phyloP scores from a whole-genome alignment of 139 green algal species.

The Tetradesmus lagerheimii region DNA sequence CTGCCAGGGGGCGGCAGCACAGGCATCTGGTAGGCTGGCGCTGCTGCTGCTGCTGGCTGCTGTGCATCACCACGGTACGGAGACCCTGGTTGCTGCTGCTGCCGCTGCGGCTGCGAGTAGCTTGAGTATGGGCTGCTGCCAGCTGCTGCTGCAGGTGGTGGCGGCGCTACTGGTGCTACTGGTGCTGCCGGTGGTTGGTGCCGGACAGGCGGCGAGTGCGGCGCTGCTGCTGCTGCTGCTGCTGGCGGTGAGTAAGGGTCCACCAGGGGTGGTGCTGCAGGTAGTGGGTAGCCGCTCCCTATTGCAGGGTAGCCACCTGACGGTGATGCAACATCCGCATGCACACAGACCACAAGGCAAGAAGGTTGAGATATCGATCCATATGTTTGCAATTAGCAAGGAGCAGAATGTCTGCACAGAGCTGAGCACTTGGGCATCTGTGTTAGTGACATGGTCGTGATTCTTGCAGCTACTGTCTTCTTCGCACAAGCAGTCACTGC shows the following conservation, averaged over 20 bases:
- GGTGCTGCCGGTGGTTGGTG: neutral
- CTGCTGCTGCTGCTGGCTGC: conserved; percentile 26
- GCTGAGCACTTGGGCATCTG: too few species aligned
- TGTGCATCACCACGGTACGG: neutral
- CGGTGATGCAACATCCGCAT: neutral
- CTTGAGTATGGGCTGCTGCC: neutral
- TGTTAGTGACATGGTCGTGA: too few species aligned
- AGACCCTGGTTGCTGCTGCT: neutral
- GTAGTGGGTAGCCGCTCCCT: neutral
- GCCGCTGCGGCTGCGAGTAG: neutral
- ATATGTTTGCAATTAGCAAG: too few species aligned
- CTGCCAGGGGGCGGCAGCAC: neutral
- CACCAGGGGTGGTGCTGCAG: conserved; percentile 15
- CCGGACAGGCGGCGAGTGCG: neutral
- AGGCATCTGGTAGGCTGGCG: neutral
- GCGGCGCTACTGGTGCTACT: neutral
- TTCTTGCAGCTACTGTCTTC: too few species aligned
- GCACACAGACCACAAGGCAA: neutral
- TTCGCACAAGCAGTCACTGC: too few species aligned
- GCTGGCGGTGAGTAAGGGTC: neutral
- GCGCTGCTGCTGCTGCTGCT: neutral
- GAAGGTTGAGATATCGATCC: too few species aligned
- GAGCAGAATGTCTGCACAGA: neutral
- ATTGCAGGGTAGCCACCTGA: neutral
- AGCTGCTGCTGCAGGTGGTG: neutral